Evolutionary conservation across 1,139 yeast genomes (phyloP), one percentile per base, ranked within the genome.

Genomic region (Zygosaccharomyces sapae): DNA sequence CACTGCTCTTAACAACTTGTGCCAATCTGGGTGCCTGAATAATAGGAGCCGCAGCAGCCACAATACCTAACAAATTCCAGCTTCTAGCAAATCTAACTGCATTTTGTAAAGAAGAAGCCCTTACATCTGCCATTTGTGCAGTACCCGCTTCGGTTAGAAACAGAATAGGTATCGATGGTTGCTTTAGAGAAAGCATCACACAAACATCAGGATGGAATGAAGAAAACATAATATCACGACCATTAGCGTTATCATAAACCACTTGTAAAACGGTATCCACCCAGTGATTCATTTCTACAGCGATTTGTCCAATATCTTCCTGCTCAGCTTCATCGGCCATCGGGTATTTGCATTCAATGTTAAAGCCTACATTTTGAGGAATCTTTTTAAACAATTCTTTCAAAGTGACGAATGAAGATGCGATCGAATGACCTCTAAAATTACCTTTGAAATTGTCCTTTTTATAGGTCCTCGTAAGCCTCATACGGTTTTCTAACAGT

Each of bases 131-230:
- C 95, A 89, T 88, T 18, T 66, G 67, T 6, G 76, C 70, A 1
- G 95, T 83, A 5, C 97, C 97, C 0, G 88, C 78, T 63, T 92
- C 97, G 0, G 97, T 89, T 57, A 92, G 73, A 62, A 83, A 92
- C 60, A 92, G 74, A 53, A 89, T 86, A 0, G 96, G 96, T 57
- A 90, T 85, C 0, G 94, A 80, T 27, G 97, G 97, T 67, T 92
- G 97, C 66, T 92, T 92, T 66, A 90, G 70, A 1, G 96, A 86
- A 44, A 92, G 72, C 72, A 89, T 72, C 48, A 87, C 70, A 67
- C 97, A 92, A 31, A 89, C 77, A 64, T 92, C 97, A 0, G 98
- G 98, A 62, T 92, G 96, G 75, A 92, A 92, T 2, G 95, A 86
- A 3, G 96, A 87, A 61, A 92, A 87, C 18, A 92, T 83, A 44